phyloP scores from a whole-genome alignment of 2,329 filamentous ascomycete genomes.

The Sporothrix brunneoviolacea region DNA sequence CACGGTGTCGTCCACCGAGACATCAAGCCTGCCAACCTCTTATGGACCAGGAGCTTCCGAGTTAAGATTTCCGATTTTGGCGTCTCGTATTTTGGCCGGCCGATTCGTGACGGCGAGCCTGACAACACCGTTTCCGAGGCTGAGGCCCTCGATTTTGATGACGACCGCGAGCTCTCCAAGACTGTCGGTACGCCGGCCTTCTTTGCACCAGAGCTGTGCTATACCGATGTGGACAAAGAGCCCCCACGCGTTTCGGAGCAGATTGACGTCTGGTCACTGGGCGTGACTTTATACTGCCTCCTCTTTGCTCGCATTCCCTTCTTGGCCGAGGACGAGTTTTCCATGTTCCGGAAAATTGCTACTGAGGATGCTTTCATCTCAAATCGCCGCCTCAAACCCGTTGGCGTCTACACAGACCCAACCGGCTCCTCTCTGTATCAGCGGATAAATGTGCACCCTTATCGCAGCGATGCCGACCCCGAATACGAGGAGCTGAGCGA shows the following conservation, averaged over 20 bases:
- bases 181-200: constrained; percentile 97
- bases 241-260: constrained; percentile 80
- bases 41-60: constrained; percentile 76
- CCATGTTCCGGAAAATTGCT: constrained; percentile 85
- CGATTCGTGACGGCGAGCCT: constrained; percentile 73
- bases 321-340: constrained; percentile 82
- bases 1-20: constrained; percentile 79
- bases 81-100: constrained; percentile 91
- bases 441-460: constrained; percentile 56
- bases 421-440: constrained; percentile 49
- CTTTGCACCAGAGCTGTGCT: constrained; percentile 93
- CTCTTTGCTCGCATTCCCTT: constrained; percentile 93
- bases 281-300: constrained; percentile 92
- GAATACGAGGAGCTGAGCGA: constrained; percentile 82
- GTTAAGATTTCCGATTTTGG: constrained; percentile 99
- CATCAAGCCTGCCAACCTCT: constrained; percentile 83
- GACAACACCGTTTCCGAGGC: constrained; percentile 71
- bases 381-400: constrained; percentile 69
- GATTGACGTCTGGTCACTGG: constrained; percentile 95
- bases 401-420: constrained; percentile 53
- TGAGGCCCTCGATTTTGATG: constrained; percentile 80
- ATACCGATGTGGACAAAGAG: constrained; percentile 65
- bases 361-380: constrained; percentile 91
- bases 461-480: constrained; percentile 70
- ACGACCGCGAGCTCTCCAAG: constrained; percentile 93